Evolutionary conservation across 2,329 filamentous ascomycete genomes (phyloP).

Genomic region (Onygenales sp.): DNA sequence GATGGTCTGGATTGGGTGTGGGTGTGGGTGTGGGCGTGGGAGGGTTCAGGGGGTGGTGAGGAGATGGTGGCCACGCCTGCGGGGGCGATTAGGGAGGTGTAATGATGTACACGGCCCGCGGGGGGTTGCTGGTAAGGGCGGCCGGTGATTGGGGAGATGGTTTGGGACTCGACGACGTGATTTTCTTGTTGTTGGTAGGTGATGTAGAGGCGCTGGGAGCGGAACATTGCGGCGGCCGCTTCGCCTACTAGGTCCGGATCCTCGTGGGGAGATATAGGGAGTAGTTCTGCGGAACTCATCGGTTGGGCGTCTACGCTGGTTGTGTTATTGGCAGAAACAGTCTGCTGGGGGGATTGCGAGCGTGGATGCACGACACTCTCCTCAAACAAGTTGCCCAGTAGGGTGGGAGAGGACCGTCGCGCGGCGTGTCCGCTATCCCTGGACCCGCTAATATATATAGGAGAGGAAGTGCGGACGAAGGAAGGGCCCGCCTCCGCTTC

Average conservation of each 20-base stretch:
- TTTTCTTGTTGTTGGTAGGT: constrained; percentile 38
- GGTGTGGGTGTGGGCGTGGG: neutral
- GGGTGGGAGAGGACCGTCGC: neutral
- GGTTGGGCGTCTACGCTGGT: neutral
- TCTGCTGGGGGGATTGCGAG: neutral
- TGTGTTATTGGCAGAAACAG: neutral
- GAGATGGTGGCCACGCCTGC: neutral
- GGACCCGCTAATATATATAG: neutral
- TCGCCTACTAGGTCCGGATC: constrained; percentile 61
- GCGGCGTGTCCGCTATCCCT: neutral
- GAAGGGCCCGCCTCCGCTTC: neutral
- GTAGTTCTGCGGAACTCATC: constrained; percentile 6
- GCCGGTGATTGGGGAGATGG: neutral
- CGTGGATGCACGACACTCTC: neutral
- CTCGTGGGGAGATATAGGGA: constrained; percentile 46
- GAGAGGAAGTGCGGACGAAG: neutral
- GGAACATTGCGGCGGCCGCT: constrained; percentile 49
- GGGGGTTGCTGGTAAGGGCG: constrained; percentile 12
- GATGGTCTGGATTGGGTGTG: neutral
- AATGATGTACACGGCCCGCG: constrained; percentile 27
- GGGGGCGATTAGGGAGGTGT: constrained; percentile 10
- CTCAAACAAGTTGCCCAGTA: constrained; percentile 2
- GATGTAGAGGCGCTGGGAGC: constrained; percentile 44
- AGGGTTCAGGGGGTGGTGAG: neutral
- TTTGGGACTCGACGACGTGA: constrained; percentile 15